Conservation (phyloP, 331 rosid species). For the Saraca asoca region DNA sequence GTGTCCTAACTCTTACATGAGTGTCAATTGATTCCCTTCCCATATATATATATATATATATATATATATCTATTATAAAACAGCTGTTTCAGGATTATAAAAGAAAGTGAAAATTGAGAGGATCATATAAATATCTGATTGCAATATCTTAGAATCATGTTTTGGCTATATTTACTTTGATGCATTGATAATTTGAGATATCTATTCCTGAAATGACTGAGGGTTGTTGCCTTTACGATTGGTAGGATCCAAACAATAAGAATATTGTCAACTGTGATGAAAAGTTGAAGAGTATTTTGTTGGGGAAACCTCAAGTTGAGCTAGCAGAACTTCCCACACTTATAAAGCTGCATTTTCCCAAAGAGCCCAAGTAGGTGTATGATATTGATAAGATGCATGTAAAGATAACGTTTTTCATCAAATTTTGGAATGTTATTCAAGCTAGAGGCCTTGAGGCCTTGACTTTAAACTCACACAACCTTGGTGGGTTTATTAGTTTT, state of each 20-base stretch:
- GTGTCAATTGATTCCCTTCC: constrained; percentile 26
- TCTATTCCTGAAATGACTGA: constrained; percentile 24
- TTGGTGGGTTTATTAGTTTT: too few species aligned
- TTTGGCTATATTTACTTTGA: constrained; percentile 11
- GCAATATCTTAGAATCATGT: constrained; percentile 6
- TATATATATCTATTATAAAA: not conserved
- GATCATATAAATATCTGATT: not conserved
- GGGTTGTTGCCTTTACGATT: constrained; percentile 27
- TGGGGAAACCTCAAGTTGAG: constrained; percentile 77
- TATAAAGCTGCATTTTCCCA: constrained; percentile 88
- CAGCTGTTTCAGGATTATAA: not conserved
- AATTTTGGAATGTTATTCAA: too few species aligned
- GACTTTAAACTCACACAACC: too few species aligned
- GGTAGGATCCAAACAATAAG: constrained; percentile 79
- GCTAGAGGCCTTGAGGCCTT: too few species aligned
- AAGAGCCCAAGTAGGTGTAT: constrained; percentile 56
- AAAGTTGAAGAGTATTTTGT: constrained; percentile 65
- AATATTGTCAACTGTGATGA: constrained; percentile 87
- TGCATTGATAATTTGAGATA: not conserved
- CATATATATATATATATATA: too few species aligned
- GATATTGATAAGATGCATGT: constrained; percentile 15
- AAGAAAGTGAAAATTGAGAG: not conserved
- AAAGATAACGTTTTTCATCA: too few species aligned
- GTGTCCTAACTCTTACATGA: too few species aligned
- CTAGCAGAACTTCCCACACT: constrained; percentile 84